Percentiles rank a stretch among this genome's conserved stretches.
Evolutionary conservation across 352 stramenopile species (phyloP).

Genomic region (Phytophthora aleatoria): DNA sequence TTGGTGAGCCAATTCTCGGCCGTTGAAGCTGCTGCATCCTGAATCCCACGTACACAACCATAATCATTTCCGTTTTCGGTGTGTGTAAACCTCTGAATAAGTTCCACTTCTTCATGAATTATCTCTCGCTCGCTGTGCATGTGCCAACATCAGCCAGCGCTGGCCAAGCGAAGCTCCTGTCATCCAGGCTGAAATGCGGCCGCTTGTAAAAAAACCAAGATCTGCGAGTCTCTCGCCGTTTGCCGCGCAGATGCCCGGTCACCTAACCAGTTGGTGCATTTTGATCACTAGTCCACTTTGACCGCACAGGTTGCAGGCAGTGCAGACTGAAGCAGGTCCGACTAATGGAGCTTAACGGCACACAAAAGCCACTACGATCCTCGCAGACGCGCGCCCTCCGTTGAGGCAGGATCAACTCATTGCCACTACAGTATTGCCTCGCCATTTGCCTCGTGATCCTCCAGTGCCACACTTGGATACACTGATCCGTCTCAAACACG

Average conservation of each 20-base stretch:
- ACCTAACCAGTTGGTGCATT: conserved; percentile 26
- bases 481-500: conserved; percentile 25
- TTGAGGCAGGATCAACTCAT: neutral
- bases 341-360: conserved; percentile 22
- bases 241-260: neutral
- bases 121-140: neutral
- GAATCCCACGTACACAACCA: neutral
- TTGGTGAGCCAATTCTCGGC: too few relatives aligned
- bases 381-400: conserved; percentile 8
- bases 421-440: neutral
- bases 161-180: neutral
- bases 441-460: neutral
- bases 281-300: conserved; percentile 14
- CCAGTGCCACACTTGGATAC: conserved; percentile 29
- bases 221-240: conserved; percentile 1
- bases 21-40: conserved; percentile 14
- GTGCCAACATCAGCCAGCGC: neutral
- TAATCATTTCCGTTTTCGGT: neutral
- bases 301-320: neutral
- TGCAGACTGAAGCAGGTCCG: conserved; percentile 20
- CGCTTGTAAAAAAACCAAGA: neutral
- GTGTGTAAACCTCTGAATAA: neutral
- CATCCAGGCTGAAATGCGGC: neutral
- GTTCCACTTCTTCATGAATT: neutral
- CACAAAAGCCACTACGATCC: neutral